Base-by-base conservation (phyloP, 2,329 filamentous ascomycete genomes). In the Pseudogymnoascus sp. region DNA sequence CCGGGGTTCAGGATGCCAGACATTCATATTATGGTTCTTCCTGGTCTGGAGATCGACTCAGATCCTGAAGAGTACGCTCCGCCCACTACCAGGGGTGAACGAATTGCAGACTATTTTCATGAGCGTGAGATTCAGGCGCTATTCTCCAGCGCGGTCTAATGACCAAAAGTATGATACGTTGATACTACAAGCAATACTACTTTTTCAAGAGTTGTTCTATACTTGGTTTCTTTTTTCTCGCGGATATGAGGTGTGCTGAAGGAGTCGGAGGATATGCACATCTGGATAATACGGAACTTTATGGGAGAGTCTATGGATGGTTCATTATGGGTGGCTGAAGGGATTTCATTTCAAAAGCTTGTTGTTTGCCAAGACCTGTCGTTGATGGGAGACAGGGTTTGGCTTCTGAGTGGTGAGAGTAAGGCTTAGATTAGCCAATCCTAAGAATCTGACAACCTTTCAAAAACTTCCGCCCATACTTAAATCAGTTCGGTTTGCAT, bases 341-440 rank as follows among this genome's bases (percentile, higher is more conserved):
- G 6, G 5, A 55, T 55, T 55, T 55, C 29, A 19, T 55, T 21
- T 21, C 16, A 21, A 55, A 35, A 33, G n/a, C 16, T 55, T 35
- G 6, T 14, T 8, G 10, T 45, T 55, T 35, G 49, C n/a, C 29
- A 55, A 35, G 10, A 33, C 11, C n/a, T 21, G n/a, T 35, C 33
- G 14, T 26, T 45, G 23, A 23, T 31, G 49, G 33, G 14, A 12
- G 6, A 55, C 11, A 29, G 49, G 29, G 8, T 55, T 12, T 21
- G 49, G 49, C 16, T 14, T 55, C 49, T 55, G 16, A 3, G 49
- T 55, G 49, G 29, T 55, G 49, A 33, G 49, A 55, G 29, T 55
- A 29, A 21, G 49, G 33, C 49, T 33, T 55, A 55, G 49, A 55
- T 55, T 35, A 55, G 49, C 49, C 29, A 55, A 55, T 55, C 49